Percentiles rank a stretch among this genome's conserved stretches.
These are phyloP conservation scores for Hymenoscyphus infarciens DNA, from an alignment of 2,329 filamentous ascomycete genomes.

Conservation along the genomic window DNA sequence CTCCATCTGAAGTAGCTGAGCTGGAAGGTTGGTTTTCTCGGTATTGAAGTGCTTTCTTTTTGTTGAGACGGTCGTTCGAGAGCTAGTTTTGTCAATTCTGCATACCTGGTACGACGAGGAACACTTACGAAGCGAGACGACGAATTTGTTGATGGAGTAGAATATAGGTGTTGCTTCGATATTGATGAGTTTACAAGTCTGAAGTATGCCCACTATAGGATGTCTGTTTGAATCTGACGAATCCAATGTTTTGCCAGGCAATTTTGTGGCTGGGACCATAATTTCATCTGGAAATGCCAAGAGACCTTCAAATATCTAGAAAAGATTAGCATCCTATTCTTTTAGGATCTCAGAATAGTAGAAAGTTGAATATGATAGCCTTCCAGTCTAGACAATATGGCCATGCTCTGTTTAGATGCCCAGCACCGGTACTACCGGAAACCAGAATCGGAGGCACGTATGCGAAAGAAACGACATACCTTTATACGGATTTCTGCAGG, in stretches of 20 bases:
- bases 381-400: too few relatives aligned
- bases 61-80: slow-evolving; percentile 3
- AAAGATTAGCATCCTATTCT: not conserved
- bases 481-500: slow-evolving; percentile 33
- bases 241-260: not conserved
- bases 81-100: not conserved
- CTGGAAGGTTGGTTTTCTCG: slow-evolving; percentile 1
- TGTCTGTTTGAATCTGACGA: not conserved
- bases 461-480: slow-evolving; percentile 22
- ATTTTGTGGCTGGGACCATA: slow-evolving; percentile 10
- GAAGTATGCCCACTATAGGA: slow-evolving; percentile 32
- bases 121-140: slow-evolving; percentile 27
- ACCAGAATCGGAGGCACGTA: not conserved
- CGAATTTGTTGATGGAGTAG: slow-evolving; percentile 34
- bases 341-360: too few relatives aligned
- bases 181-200: slow-evolving; percentile 34
- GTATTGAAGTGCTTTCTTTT: not conserved
- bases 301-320: slow-evolving; percentile 21
- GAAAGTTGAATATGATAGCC: too few relatives aligned
- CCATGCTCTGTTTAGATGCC: not conserved
- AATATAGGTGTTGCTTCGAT: slow-evolving; percentile 33
- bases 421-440: not conserved
- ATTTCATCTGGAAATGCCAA: slow-evolving; percentile 22
- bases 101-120: not conserved
- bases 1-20: slow-evolving; percentile 7